Conservation (phyloP, 2,329 filamentous ascomycete genomes). For the Setomelanomma holmii region DNA sequence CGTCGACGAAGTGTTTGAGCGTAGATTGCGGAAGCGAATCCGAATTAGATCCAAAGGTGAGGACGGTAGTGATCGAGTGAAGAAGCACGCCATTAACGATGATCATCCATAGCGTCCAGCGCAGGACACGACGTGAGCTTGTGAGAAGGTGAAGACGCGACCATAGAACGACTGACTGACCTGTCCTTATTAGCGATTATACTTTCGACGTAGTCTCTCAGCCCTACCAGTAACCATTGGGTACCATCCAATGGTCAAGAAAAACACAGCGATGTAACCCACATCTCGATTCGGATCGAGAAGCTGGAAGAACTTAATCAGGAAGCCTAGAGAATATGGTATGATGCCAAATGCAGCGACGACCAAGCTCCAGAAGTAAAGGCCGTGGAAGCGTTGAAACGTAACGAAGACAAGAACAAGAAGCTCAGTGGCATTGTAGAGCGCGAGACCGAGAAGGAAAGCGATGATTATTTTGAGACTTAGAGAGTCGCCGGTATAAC, state of each 20-base stretch:
- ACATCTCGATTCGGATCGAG: slow-evolving; percentile 31
- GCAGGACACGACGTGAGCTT: slow-evolving; percentile 57
- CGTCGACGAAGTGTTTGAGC: slow-evolving; percentile 38
- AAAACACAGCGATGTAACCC: slow-evolving; percentile 51
- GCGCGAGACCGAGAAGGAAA: slow-evolving; percentile 46
- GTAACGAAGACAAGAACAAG: slow-evolving; percentile 56
- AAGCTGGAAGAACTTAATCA: slow-evolving; percentile 52
- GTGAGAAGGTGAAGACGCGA: slow-evolving; percentile 68
- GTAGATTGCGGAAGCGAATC: slow-evolving; percentile 31
- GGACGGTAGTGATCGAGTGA: slow-evolving; percentile 61
- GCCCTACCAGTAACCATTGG: slow-evolving; percentile 61
- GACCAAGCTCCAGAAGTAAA: slow-evolving; percentile 60
- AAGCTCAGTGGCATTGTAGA: slow-evolving; percentile 55
- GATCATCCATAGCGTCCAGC: slow-evolving; percentile 64
- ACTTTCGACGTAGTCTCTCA: slow-evolving; percentile 5
- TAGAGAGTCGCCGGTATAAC: slow-evolving; percentile 42
- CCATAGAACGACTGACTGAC: slow-evolving; percentile 68
- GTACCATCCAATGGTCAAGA: slow-evolving; percentile 63
- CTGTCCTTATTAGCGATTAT: slow-evolving; percentile 29
- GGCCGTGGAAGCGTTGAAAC: slow-evolving; percentile 56
- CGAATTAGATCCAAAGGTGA: slow-evolving; percentile 61
- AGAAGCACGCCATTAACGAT: slow-evolving; percentile 61
- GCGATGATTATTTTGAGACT: slow-evolving; percentile 39
- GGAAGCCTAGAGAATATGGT: slow-evolving; percentile 57
- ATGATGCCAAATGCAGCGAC: slow-evolving; percentile 54